phyloP scores from a whole-genome alignment of 2,329 filamentous ascomycete genomes.

The Alternaria dauci region DNA sequence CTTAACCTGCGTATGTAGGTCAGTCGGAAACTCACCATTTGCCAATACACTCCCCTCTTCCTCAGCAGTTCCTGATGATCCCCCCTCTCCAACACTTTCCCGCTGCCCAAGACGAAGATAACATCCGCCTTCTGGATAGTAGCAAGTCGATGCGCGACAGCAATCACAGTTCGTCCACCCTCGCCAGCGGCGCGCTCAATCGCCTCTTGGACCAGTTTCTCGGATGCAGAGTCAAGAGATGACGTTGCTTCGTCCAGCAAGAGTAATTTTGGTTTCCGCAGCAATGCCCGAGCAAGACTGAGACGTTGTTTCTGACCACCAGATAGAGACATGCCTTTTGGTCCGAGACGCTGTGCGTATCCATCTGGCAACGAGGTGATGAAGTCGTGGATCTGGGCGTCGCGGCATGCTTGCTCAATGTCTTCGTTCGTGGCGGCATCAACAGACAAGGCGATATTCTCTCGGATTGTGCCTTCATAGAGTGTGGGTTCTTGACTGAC shows the following conservation, averaged over 20 bases:
- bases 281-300: slow-evolving; percentile 43
- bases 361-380: slow-evolving; percentile 47
- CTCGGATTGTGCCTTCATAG: slow-evolving; percentile 55
- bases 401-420: slow-evolving; percentile 44
- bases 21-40: slow-evolving; percentile 39
- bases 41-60: slow-evolving; percentile 45
- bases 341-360: slow-evolving; percentile 47
- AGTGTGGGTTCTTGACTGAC: slow-evolving; percentile 59
- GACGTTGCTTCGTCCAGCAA: slow-evolving; percentile 50
- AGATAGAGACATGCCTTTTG: slow-evolving; percentile 46
- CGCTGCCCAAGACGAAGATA: slow-evolving; percentile 49
- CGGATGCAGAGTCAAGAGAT: slow-evolving; percentile 45
- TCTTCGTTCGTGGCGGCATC: slow-evolving; percentile 38
- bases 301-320: slow-evolving; percentile 51
- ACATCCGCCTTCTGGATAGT: slow-evolving; percentile 51
- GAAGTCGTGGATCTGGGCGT: slow-evolving; percentile 53
- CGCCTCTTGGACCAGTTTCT: slow-evolving; percentile 46
- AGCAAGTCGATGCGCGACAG: slow-evolving; percentile 49
- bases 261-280: slow-evolving; percentile 43
- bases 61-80: slow-evolving; percentile 42
- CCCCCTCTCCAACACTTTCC: slow-evolving; percentile 45
- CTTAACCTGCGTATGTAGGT: rapidly evolving
- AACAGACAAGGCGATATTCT: slow-evolving; percentile 51
- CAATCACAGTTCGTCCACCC: slow-evolving; percentile 40
- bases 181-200: slow-evolving; percentile 46